phyloP scores from a whole-genome alignment of 768 basidiomycete genomes.

The Boletus subcaerulescens region DNA sequence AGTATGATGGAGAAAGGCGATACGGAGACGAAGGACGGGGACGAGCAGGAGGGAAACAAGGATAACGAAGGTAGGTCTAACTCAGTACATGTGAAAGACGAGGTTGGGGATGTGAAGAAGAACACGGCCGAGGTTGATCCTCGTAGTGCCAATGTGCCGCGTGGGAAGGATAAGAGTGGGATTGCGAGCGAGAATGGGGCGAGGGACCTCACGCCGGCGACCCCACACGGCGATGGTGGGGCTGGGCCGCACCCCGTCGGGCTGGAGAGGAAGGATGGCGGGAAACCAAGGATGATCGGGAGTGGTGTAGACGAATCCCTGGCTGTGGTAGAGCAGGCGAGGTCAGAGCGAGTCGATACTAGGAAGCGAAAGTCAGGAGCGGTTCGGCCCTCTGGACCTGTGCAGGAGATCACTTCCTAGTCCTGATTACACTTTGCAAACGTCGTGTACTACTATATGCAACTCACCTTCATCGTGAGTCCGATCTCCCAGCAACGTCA shows the following conservation, averaged over 20 bases:
- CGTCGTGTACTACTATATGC: slow-evolving; percentile 3
- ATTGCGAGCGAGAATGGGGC: not conserved
- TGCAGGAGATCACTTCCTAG: not conserved
- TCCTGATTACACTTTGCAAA: not conserved
- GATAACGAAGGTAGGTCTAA: not conserved
- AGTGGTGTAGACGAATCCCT: not conserved
- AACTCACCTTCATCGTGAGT: not conserved
- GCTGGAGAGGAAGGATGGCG: not conserved
- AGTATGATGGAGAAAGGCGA: slow-evolving; percentile 20
- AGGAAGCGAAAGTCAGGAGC: no score
- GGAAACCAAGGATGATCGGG: not conserved
- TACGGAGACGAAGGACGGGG: not conserved
- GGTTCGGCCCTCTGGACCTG: not conserved
- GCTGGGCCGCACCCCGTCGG: not conserved
- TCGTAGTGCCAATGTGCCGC: not conserved
- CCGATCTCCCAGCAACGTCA: not conserved
- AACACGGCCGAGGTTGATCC: not conserved
- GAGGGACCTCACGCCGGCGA: not conserved
- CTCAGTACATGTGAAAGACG: not conserved
- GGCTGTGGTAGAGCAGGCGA: no score
- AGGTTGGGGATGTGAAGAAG: not conserved
- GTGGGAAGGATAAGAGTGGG: not conserved
- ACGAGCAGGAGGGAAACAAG: not conserved
- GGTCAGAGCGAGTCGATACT: not conserved
- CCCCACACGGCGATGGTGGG: not conserved